Evolutionary conservation across 2,329 filamentous ascomycete species (phyloP), one percentile per base, ranked within the genome.

Genomic region (Colletotrichum sp.): DNA sequence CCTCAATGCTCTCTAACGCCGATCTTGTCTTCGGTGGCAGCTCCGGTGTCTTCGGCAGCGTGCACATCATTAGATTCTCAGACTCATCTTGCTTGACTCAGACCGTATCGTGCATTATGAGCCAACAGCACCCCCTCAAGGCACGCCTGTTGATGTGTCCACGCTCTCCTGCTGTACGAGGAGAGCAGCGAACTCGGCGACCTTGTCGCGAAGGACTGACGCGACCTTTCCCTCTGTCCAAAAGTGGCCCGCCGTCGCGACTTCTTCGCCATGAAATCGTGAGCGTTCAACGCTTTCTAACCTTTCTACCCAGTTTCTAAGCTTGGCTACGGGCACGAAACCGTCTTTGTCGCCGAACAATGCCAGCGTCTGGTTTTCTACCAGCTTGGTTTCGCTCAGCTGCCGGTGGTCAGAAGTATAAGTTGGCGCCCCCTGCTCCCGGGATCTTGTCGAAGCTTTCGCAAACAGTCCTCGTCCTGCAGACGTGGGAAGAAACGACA

Each of bases 311-410:
- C 96, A 98, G 1, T 87, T 85, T 13, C 90, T 89, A 79, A 96
- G 86, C 82, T 91, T 94, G 74, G 88, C 89, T 5, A 87, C 87
- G 1, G 92, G 90, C 2, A 95, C 93, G 78, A 98, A 98, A 0
- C 89, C 85, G 83, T 99, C 96, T 6, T 90, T 87, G 67, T 93
- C 91, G 2, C 96, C 96, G 81, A 93, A 98, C 0, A 98, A 84
- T 1, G 92, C 92, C 39, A 98, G 83, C 0, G 93, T 93, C 1
- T 89, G 88, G 79, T 93, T 89, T 3, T 84, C 82, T 2, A 91
- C 84, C 65, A 95, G 85, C 80, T 94, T 92, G 68, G 85, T 84
- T 72, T 93, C 90, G 2, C 87, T 86, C 63, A 69, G 48, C 26
- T 63, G 74, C 18, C 65, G 64, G 26, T 71, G 61, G 12, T 76